These are phyloP conservation scores for Galium porrigens DNA, from an alignment of 305 asterid species.

Conservation along the genomic window DNA sequence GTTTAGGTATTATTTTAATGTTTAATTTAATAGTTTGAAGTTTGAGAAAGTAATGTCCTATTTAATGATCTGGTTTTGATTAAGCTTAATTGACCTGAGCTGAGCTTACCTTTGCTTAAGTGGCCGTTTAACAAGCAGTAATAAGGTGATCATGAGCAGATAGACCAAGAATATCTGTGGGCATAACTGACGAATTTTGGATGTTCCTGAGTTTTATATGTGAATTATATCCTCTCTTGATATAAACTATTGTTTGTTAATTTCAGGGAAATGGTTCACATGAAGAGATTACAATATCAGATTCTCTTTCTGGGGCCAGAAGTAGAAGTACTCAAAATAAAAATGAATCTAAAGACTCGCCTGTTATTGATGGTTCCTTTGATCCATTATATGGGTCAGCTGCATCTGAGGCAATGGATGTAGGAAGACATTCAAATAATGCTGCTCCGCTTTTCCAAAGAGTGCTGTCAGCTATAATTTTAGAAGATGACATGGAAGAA, in stretches of 20 bases:
- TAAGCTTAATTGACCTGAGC: neutral
- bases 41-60: neutral
- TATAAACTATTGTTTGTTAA: neutral
- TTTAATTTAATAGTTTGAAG: neutral
- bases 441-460: conserved; percentile 69
- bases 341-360: conserved; percentile 25
- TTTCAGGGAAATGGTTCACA: conserved; percentile 19
- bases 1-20: neutral
- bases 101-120: neutral
- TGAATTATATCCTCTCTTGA: neutral
- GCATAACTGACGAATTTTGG: neutral
- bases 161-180: neutral
- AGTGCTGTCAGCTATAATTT: conserved; percentile 78
- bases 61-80: neutral
- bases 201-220: neutral
- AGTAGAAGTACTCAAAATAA: conserved; percentile 27
- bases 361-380: conserved; percentile 29
- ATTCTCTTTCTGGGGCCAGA: conserved; percentile 30
- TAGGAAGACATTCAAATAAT: conserved; percentile 29
- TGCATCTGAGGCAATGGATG: conserved; percentile 32
- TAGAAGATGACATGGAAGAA: conserved; percentile 69
- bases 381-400: conserved; percentile 39
- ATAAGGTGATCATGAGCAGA: neutral
- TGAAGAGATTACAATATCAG: conserved; percentile 32
- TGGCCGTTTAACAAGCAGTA: neutral